Conservation (phyloP, 176 grass and related monocot species). For the Carex cristatella region DNA sequence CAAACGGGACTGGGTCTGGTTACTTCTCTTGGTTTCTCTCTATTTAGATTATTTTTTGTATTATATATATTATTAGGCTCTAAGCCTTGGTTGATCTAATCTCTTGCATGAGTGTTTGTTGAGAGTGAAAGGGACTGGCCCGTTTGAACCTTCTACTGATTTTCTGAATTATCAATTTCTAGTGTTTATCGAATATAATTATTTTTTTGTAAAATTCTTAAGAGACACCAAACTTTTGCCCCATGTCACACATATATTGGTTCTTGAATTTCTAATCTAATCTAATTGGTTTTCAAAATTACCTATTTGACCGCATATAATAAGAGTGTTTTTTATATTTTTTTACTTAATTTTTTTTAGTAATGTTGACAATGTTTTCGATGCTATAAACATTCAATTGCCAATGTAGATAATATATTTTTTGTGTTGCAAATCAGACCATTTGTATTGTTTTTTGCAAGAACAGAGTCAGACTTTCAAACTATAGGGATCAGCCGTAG, state of each 20-base stretch:
- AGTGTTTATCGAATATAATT: background rate
- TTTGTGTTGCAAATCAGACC: too few species aligned
- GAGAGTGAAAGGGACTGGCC: background rate
- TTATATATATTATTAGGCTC: background rate
- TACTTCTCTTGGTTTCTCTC: slow-evolving; percentile 25
- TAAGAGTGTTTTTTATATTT: background rate
- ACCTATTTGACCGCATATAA: background rate
- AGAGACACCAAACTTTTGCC: background rate
- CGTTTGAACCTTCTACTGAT: slow-evolving; percentile 9
- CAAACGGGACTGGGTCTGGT: slow-evolving; percentile 8
- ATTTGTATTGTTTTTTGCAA: too few species aligned
- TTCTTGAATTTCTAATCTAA: background rate
- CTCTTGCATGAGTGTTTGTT: slow-evolving; percentile 3
- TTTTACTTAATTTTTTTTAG: background rate
- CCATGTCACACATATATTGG: background rate
- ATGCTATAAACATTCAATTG: background rate
- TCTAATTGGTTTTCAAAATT: background rate
- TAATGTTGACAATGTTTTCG: background rate
- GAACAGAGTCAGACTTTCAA: too few species aligned
- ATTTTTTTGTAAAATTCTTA: background rate
- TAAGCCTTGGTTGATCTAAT: slow-evolving; percentile 5
- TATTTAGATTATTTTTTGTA: background rate
- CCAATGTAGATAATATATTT: background rate
- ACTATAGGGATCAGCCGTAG: too few species aligned
- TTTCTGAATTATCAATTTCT: background rate